Evolutionary conservation across 495 filamentous ascomycete genomes (phyloP).

Genomic region (Pyrenula massariospora): DNA sequence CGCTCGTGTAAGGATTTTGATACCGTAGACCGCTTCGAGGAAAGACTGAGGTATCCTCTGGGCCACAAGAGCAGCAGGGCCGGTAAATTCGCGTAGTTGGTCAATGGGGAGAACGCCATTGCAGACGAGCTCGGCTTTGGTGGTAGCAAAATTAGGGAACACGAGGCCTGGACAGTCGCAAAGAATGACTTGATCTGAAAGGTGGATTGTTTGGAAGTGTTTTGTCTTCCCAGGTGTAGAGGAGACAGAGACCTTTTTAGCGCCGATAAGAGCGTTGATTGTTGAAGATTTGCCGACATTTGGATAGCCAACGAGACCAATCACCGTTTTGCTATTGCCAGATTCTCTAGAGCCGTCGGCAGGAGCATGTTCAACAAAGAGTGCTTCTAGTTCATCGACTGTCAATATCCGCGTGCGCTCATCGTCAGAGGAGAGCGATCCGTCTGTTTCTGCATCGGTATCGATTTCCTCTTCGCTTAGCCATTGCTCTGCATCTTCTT

Average conservation of each 20-base stretch:
- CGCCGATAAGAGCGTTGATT: constrained; percentile 94
- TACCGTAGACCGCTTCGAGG: constrained; percentile 84
- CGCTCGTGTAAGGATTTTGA: constrained; percentile 72
- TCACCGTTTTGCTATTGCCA: constrained; percentile 53
- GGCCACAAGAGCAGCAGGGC: constrained; percentile 76
- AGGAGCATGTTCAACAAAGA: constrained; percentile 70
- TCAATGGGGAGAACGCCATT: constrained; percentile 95
- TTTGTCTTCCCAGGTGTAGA: constrained; percentile 98
- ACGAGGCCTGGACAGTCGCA: constrained; percentile 99
- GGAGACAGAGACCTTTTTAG: constrained; percentile 97
- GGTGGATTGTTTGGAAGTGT: constrained; percentile 97
- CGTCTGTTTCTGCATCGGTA: constrained; percentile 19
- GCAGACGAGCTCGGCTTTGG: constrained; percentile 92
- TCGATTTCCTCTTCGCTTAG: constrained; percentile 28
- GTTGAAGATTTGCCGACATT: constrained; percentile 99
- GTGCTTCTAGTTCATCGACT: constrained; percentile 79
- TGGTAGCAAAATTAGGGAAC: constrained; percentile 95
- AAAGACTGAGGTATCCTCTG: constrained; percentile 83
- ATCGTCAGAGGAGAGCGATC: constrained; percentile 13
- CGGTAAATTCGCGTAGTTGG: constrained; percentile 88
- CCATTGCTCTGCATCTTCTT: constrained; percentile 18
- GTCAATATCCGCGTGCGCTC: constrained; percentile 72
- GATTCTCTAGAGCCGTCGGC: constrained; percentile 12
- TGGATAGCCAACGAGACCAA: constrained; percentile 95
- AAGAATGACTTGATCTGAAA: constrained; percentile 76